phyloP scores from a whole-genome alignment of 352 stramenopile species.

The Phytopythium mirpurense region DNA sequence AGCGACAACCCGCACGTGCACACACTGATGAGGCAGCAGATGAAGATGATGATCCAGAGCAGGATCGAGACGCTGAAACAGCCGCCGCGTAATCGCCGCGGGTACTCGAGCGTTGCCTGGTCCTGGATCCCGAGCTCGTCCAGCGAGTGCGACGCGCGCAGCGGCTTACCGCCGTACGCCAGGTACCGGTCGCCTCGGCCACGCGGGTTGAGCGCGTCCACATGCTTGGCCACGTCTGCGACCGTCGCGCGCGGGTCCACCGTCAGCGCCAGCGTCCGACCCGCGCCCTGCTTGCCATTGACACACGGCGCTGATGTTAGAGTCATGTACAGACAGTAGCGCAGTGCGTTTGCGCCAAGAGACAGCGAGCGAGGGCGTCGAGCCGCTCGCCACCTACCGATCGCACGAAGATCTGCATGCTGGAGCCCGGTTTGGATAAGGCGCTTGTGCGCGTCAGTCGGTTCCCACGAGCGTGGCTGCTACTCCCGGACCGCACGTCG shows the following conservation, averaged over 20 bases:
- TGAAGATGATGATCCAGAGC: slow-evolving; percentile 75
- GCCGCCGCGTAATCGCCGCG: slow-evolving; percentile 39
- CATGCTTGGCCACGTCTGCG: slow-evolving; percentile 25
- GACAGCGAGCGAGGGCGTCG: neutral
- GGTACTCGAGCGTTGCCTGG: slow-evolving; percentile 50
- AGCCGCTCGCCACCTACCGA: slow-evolving; percentile 32
- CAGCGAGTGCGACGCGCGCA: slow-evolving; percentile 39
- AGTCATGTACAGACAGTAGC: too few species aligned
- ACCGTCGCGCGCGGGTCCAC: slow-evolving; percentile 28
- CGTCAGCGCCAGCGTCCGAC: slow-evolving; percentile 31
- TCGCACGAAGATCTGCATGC: slow-evolving; percentile 71
- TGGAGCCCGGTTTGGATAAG: neutral
- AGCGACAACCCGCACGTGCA: slow-evolving; percentile 72
- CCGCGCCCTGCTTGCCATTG: slow-evolving; percentile 23
- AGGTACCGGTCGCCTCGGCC: slow-evolving; percentile 25
- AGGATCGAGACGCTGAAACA: slow-evolving; percentile 74
- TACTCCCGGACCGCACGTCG: neutral
- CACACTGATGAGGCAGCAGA: slow-evolving; percentile 61
- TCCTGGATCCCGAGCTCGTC: slow-evolving; percentile 67
- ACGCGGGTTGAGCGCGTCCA: slow-evolving; percentile 19
- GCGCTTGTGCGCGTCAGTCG: neutral
- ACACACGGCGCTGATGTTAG: neutral
- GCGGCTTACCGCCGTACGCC: slow-evolving; percentile 54
- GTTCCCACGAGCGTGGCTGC: neutral
- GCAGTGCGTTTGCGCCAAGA: too few species aligned